Base-by-base conservation (phyloP, 1,284 basidiomycete species). In the Singerocomus inundabilis region DNA sequence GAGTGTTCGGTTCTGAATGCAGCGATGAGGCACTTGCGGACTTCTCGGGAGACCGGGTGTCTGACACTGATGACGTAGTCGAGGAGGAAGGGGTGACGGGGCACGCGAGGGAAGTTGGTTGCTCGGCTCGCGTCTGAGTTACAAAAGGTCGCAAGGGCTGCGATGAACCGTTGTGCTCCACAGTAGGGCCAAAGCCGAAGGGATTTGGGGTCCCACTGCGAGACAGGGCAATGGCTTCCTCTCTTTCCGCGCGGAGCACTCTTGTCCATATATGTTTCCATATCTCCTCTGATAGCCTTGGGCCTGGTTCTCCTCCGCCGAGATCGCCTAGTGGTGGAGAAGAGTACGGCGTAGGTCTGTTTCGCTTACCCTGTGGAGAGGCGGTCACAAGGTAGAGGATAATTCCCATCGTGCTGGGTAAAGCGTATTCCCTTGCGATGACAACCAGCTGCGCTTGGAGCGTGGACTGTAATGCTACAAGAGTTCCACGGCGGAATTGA, bases 341-440 rank as follows among this genome's bases (percentile, higher is more conserved):
- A 40, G 46, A 43, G n/a, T 44, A 56, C 44, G 51, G 48, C 31
- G 51, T 38, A 9, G 54, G 52, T 32, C 49, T 53, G 38, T 47
- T 50, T 16, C 57, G 49, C 36, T 51, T 44, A 32, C 50, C 57
- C 35, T 57, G 59, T n/a, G 70, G 55, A 48, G 73, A 58, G 34
- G 73, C 66, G 21, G 76, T 73, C 39, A 89, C 75, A 38, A 93
- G 80, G 64, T 91, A 93, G 4, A 93, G 73, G 37, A 91, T 72
- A 47, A 93, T 71, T 13, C 91, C 91, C 13, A 79, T 69, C 0
- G 86, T 87, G 58, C 86, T 91, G 1, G 91, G 91, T 12, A 93
- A 73, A 9, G 86, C 86, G 63, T 92, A 93, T 68, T 93, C 91
- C 63, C 84, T 84, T n/a, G 91, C 87, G 46, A 91, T 91, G n/a